phyloP scores from a whole-genome alignment of 2,329 filamentous ascomycete genomes.

The Alternaria sp. region DNA sequence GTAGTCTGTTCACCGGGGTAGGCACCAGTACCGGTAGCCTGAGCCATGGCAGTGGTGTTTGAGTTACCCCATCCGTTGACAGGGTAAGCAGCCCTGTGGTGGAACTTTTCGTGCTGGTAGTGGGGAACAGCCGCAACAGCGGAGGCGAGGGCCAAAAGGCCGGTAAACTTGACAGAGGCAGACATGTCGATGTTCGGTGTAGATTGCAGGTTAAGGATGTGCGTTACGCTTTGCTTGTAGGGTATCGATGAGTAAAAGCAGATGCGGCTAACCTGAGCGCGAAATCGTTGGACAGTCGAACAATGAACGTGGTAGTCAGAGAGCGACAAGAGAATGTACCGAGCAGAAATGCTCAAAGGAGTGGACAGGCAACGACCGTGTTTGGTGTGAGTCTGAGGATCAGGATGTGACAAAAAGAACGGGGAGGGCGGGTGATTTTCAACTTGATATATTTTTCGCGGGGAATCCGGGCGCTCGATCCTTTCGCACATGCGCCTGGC shows the following conservation, averaged over 20 bases:
- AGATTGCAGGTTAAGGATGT: background rate
- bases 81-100: constrained; percentile 38
- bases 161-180: constrained; percentile 46
- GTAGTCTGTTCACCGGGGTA: constrained; percentile 29
- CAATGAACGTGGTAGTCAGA: constrained; percentile 12
- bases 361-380: constrained; percentile 11
- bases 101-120: constrained; percentile 36
- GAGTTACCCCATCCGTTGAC: constrained; percentile 39
- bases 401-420: constrained; percentile 3
- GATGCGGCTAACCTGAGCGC: constrained; percentile 17
- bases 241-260: constrained; percentile 12
- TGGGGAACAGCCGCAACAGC: constrained; percentile 49
- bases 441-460: constrained; percentile 8
- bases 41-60: constrained; percentile 32
- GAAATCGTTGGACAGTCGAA: constrained; percentile 11
- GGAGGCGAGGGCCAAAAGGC: constrained; percentile 52
- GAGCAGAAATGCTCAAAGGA: constrained; percentile 15
- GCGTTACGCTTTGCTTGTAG: constrained; percentile 8
- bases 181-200: constrained; percentile 40
- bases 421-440: constrained; percentile 4
- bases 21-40: constrained; percentile 29
- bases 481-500: background rate
- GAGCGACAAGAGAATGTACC: constrained; percentile 16
- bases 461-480: constrained; percentile 1
- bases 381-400: constrained; percentile 7